Base-by-base conservation (phyloP, 2,329 filamentous ascomycete genomes). In the Fusarium sp. region DNA sequence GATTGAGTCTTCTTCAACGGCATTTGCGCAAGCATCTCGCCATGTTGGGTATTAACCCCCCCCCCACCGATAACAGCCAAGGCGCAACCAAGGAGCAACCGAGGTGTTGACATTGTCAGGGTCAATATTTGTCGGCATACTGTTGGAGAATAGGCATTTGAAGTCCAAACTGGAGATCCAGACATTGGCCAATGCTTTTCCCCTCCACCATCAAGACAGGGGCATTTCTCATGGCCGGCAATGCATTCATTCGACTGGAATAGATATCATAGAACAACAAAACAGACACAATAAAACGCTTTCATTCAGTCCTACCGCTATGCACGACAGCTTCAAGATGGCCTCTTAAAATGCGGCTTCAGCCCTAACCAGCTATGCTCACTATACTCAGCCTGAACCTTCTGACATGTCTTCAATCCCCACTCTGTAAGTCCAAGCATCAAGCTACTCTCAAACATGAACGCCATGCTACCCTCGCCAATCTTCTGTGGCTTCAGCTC, bases 391-490 rank as follows among this genome's bases (percentile, higher is more conserved):
- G 90, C 85, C 85, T 90, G 89, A 16, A 89, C 85, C 81, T 89
- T 89, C 71, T 83, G 81, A 67, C 88, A 97, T 68, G 89, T 87
- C 75, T 84, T 81, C 64, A 90, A 82, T 1, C 92, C 92, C 92
- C 92, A 94, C 63, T 93, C 90, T 2, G 92, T 93, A 22, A 94
- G 91, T 0, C 92, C 92, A 5, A 94, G 85, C 90, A 93, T 92
- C 61, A 93, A 79, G 65, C 87, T 90, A 75, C 89, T 92, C 85
- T 93, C 91, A 76, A 92, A 92, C 91, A 93, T 92, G 77, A 92
- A 92, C 1, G 91, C 91, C 79, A 90, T 91, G 78, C 90, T 91
- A 13, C 89, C 89, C 31, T 83, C 85, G 3, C 90, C 90, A 10
- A 92, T 89, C 78, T 91, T 89, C 20, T 83, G 82, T 0, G 91